A percentile compares a stretch with the other conserved stretches of the same genome.
Conservation (phyloP, 169 alveolate genomes). For the Miamiensis avidus region DNA sequence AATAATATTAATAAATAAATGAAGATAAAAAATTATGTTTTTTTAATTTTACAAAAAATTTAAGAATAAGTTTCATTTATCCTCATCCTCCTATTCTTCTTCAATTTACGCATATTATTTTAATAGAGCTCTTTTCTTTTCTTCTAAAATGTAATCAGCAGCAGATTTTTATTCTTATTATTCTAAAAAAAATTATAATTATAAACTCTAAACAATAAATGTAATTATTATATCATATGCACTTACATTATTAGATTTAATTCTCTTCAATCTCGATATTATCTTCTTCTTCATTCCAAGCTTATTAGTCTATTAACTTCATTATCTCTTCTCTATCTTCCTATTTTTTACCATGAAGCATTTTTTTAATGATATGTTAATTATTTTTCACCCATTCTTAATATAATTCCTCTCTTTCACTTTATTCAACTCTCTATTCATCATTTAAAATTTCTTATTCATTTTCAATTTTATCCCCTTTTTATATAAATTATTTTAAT, state of each 20-base stretch:
- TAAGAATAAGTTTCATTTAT: neutral
- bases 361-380: constrained; percentile 31
- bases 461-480: constrained; percentile 44
- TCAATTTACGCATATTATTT: neutral
- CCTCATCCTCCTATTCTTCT: neutral
- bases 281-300: neutral
- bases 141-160: neutral
- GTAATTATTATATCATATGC: no score
- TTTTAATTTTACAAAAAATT: no score
- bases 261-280: neutral
- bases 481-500: no score
- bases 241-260: no score
- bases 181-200: no score
- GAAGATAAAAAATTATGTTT: no score
- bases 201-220: no score
- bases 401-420: constrained; percentile 48
- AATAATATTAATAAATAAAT: no score
- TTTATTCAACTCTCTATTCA: constrained; percentile 52
- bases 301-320: constrained; percentile 27
- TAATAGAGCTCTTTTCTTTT: no score
- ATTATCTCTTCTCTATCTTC: constrained; percentile 37
- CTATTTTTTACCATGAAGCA: constrained; percentile 3
- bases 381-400: constrained; percentile 40
- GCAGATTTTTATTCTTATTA: neutral
- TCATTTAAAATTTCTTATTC: constrained; percentile 47